phyloP scores from a whole-genome alignment of 169 alveolate genomes.

The Babesia ovis region DNA sequence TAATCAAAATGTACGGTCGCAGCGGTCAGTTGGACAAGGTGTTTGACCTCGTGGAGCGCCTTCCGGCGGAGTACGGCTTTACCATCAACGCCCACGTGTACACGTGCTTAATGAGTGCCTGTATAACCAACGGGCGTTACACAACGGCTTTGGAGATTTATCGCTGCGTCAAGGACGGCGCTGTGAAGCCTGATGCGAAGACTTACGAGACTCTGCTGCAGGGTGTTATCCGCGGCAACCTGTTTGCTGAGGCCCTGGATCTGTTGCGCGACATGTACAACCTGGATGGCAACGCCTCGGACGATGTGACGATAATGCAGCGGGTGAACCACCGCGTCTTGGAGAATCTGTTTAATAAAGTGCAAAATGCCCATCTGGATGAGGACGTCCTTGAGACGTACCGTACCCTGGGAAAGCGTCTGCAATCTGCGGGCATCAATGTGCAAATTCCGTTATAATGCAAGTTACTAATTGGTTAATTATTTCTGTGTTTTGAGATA shows the following conservation, averaged over 20 bases:
- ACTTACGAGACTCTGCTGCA: conserved; percentile 70
- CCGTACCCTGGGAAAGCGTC: conserved; percentile 21
- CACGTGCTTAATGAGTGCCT: conserved; percentile 85
- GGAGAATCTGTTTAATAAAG: conserved; percentile 49
- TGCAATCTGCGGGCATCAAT: conserved; percentile 31
- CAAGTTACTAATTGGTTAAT: conserved; percentile 18
- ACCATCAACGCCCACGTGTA: conserved; percentile 81
- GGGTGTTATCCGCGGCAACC: conserved; percentile 52
- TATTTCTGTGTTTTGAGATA: not conserved
- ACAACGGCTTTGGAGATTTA: conserved; percentile 61
- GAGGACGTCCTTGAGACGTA: conserved; percentile 5
- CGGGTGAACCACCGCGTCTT: conserved; percentile 47
- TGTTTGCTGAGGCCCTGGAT: conserved; percentile 61
- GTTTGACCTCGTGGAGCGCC: conserved; percentile 74
- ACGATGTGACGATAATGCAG: conserved; percentile 17
- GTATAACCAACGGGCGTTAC: conserved; percentile 78
- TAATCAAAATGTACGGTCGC: conserved; percentile 83
- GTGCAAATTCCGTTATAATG: conserved; percentile 22
- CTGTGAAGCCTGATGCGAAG: conserved; percentile 73
- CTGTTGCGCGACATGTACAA: conserved; percentile 50
- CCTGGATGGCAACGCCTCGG: conserved; percentile 38
- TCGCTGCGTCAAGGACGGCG: conserved; percentile 68
- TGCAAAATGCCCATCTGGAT: conserved; percentile 18
- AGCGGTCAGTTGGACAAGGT: conserved; percentile 80
- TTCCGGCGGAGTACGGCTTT: conserved; percentile 74